These are phyloP conservation scores for Candida nonsorbophila DNA, from an alignment of 805 yeast species.

Conservation along the genomic window DNA sequence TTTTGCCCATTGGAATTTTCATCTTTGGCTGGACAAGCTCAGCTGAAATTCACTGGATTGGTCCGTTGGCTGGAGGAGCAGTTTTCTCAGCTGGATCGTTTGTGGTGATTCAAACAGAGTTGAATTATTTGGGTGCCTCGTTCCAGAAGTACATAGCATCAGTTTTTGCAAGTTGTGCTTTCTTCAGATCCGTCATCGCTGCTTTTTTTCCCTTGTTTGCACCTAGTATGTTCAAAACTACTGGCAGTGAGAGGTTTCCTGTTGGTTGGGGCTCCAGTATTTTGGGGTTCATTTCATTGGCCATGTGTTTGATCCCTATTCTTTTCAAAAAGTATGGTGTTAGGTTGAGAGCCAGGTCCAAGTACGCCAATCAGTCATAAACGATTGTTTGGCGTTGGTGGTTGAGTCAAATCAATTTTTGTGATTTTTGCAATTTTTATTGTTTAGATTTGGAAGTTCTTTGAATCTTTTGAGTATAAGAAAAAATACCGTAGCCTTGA, in stretches of 20 bases:
- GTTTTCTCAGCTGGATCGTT: conserved; percentile 35
- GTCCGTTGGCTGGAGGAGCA: conserved; percentile 37
- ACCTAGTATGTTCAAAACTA: conserved; percentile 47
- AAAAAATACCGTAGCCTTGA: no score
- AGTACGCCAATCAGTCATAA: conserved; percentile 33
- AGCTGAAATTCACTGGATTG: conserved; percentile 40
- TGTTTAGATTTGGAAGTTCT: no score
- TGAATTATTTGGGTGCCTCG: conserved; percentile 43
- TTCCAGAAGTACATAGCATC: conserved; percentile 49
- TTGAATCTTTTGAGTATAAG: no score
- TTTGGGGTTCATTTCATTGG: conserved; percentile 37
- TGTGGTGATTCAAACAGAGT: conserved; percentile 44
- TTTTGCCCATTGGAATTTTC: conserved; percentile 38
- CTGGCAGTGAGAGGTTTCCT: conserved; percentile 45
- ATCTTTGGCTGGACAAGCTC: conserved; percentile 47
- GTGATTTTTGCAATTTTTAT: no score
- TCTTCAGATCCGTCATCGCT: conserved; percentile 43
- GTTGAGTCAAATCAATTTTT: no score
- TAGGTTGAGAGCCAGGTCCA: conserved; percentile 33
- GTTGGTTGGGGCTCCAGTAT: conserved; percentile 54
- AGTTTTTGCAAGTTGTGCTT: conserved; percentile 50
- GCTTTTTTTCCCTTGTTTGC: conserved; percentile 63
- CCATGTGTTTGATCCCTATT: conserved; percentile 42
- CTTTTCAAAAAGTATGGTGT: conserved; percentile 37
- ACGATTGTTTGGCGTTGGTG: no score